Percentiles rank a stretch among this genome's conserved stretches.
Conservation (phyloP, 2,329 filamentous ascomycete species). For the Beauveria sp. region DNA sequence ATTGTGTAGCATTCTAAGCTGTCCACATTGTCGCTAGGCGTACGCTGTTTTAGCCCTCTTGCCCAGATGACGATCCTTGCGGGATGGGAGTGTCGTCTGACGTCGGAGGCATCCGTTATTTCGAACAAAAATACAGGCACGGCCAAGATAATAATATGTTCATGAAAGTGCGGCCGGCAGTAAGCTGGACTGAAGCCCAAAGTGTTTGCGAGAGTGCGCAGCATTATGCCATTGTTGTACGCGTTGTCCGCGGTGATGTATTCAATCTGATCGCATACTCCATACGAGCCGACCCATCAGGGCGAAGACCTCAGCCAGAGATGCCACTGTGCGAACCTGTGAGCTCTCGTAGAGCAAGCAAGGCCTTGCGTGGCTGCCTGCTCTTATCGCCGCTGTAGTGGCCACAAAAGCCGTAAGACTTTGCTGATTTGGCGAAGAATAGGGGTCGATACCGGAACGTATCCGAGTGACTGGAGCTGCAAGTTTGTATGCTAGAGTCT, state of each 20-base stretch:
- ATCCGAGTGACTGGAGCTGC: neutral
- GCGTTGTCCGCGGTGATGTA: slow-evolving; percentile 15
- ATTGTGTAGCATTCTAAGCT: neutral
- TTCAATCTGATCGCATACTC: slow-evolving; percentile 4
- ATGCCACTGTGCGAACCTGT: slow-evolving; percentile 10
- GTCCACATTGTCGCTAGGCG: neutral
- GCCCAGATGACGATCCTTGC: neutral
- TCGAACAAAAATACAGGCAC: slow-evolving; percentile 1
- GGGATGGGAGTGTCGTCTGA: neutral
- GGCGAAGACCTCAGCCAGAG: slow-evolving; percentile 5
- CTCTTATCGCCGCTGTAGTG: neutral
- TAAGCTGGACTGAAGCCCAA: slow-evolving; percentile 8
- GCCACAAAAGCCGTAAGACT: neutral
- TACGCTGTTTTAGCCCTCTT: neutral
- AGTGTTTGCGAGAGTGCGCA: slow-evolving; percentile 11
- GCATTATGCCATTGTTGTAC: slow-evolving; percentile 13
- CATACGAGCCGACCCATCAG: slow-evolving; percentile 2
- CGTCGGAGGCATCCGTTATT: slow-evolving; percentile 5
- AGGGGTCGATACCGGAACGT: neutral
- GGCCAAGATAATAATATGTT: slow-evolving; percentile 9
- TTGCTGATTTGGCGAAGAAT: neutral
- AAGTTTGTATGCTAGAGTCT: neutral
- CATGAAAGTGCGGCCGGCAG: slow-evolving; percentile 7
- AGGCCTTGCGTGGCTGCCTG: neutral
- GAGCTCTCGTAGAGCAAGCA: slow-evolving; percentile 7